Conservation (phyloP, 805 yeast species). For the Metschnikowia chrysomelidarum region DNA sequence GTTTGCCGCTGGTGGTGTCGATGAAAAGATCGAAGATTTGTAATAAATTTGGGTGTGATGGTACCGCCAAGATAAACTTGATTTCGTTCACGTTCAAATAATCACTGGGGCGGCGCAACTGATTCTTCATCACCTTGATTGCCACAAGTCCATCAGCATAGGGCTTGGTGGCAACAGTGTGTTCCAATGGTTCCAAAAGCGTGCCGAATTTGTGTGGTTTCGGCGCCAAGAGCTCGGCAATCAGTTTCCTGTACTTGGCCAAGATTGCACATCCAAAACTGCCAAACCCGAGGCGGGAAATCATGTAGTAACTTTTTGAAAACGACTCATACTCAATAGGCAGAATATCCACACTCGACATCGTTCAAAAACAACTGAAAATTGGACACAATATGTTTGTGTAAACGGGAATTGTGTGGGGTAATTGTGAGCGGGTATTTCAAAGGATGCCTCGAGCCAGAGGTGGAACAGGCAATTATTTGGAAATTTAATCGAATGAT, state of each 20-base stretch:
- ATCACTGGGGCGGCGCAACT: conserved; percentile 23
- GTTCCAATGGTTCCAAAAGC: conserved; percentile 44
- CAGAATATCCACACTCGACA: conserved; percentile 9
- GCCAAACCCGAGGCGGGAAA: conserved; percentile 65
- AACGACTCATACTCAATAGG: conserved; percentile 18
- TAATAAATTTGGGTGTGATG: conserved; percentile 69
- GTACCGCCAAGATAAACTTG: conserved; percentile 61
- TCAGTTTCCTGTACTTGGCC: conserved; percentile 47
- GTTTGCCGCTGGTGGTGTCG: conserved; percentile 55
- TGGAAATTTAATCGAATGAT: too few relatives aligned
- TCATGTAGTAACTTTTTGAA: conserved; percentile 39
- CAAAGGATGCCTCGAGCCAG: too few relatives aligned
- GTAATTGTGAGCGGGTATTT: too few relatives aligned
- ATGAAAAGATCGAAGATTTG: conserved; percentile 77
- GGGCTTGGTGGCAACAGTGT: conserved; percentile 20
- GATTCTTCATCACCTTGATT: conserved; percentile 69
- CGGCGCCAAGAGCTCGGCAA: conserved; percentile 19
- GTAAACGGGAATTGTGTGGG: too few relatives aligned
- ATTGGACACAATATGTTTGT: too few relatives aligned
- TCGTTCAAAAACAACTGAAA: too few relatives aligned
- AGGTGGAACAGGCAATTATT: too few relatives aligned
- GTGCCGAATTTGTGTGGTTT: conserved; percentile 38
- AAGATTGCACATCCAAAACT: conserved; percentile 71
- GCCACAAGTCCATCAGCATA: conserved; percentile 52
- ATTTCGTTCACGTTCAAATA: conserved; percentile 57